Percentiles rank a stretch among this genome's conserved stretches.
Evolutionary conservation across 164 flowering plant genomes (phyloP).

Genomic region (Nymphaea colorata): DNA sequence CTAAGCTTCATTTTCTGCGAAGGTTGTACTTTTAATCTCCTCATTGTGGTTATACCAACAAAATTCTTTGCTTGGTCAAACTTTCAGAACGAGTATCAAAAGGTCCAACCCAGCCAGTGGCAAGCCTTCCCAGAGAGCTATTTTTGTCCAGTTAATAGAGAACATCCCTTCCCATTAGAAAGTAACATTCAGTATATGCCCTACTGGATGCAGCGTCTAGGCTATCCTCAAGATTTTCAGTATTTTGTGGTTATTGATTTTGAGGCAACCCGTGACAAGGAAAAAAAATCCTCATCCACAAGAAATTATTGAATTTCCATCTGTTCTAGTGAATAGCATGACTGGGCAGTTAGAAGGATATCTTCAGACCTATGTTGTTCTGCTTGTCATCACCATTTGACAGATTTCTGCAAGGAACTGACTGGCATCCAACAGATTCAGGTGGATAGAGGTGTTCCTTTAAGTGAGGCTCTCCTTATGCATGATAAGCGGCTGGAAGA

Average conservation of each 20-base stretch:
- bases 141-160: constrained; percentile 22
- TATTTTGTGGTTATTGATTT: constrained; percentile 96
- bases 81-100: constrained; percentile 32
- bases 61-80: constrained; percentile 30
- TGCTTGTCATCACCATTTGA: constrained; percentile 59
- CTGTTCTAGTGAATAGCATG: constrained; percentile 70
- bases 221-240: constrained; percentile 34
- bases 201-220: constrained; percentile 28
- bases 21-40: no score
- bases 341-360: constrained; percentile 78
- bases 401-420: constrained; percentile 90
- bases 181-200: constrained; percentile 37
- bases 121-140: constrained; percentile 25
- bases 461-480: constrained; percentile 79
- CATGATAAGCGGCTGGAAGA: constrained; percentile 96
- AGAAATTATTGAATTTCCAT: constrained; percentile 95
- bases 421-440: constrained; percentile 95
- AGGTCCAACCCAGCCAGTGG: constrained; percentile 32
- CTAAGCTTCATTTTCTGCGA: no score
- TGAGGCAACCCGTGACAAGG: constrained; percentile 97
- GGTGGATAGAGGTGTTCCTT: constrained; percentile 90
- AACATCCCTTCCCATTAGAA: constrained; percentile 27
- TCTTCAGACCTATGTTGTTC: constrained; percentile 87
- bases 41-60: constrained; percentile 14
- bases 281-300: constrained; percentile 70